Evolutionary conservation across 768 basidiomycete genomes (phyloP).

Genomic region (Dacryopinax spathularia): DNA sequence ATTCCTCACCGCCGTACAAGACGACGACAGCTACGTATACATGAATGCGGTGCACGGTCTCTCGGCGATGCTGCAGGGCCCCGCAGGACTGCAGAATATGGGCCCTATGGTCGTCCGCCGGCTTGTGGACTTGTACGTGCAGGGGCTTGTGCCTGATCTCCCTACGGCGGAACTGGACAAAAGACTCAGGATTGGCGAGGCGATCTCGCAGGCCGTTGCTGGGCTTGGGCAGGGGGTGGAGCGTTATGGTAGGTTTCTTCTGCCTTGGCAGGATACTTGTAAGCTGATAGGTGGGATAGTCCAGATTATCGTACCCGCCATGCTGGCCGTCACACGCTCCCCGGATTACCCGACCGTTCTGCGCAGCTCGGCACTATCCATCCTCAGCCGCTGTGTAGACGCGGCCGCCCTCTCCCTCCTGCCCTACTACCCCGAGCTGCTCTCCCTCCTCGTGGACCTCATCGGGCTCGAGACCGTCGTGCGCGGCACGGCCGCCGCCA

Average conservation of each 20-base stretch:
- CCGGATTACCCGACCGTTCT: slow-evolving; percentile 53
- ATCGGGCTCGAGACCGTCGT: slow-evolving; percentile 30
- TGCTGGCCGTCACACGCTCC: slow-evolving; percentile 50
- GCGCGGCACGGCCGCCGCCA: neutral
- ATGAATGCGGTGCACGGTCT: slow-evolving; percentile 85
- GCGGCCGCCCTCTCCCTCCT: slow-evolving; percentile 49
- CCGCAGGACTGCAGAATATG: slow-evolving; percentile 55
- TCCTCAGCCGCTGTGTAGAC: slow-evolving; percentile 61
- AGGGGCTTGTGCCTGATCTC: slow-evolving; percentile 29
- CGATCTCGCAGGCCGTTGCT: slow-evolving; percentile 60
- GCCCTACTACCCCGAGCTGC: slow-evolving; percentile 47
- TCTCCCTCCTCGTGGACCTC: slow-evolving; percentile 59
- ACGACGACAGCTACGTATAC: slow-evolving; percentile 92
- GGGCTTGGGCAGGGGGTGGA: slow-evolving; percentile 56
- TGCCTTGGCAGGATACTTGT: neutral
- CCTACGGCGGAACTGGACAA: slow-evolving; percentile 48
- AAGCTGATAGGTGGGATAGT: slow-evolving; percentile 25
- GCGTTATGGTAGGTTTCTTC: slow-evolving; percentile 41
- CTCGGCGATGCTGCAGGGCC: slow-evolving; percentile 68
- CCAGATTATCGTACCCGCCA: slow-evolving; percentile 53
- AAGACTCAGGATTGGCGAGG: slow-evolving; percentile 70
- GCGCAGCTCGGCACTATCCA: slow-evolving; percentile 49
- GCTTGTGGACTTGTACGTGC: slow-evolving; percentile 34
- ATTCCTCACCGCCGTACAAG: slow-evolving; percentile 70
- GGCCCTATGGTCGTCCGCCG: slow-evolving; percentile 53